Evolutionary conservation across 164 flowering plant species (phyloP).

Genomic region (Taxillus chinensis): DNA sequence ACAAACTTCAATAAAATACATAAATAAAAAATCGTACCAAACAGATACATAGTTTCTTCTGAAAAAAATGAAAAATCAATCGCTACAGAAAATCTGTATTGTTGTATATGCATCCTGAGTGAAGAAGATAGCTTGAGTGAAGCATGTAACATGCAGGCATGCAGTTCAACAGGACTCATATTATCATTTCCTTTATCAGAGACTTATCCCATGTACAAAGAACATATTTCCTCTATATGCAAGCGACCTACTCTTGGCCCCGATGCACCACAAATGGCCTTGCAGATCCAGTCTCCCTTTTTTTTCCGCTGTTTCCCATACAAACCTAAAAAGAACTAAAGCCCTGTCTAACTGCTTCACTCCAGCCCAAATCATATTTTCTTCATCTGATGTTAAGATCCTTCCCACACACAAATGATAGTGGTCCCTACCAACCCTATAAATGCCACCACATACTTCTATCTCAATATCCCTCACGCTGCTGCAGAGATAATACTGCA

Average conservation of each 20-base stretch:
- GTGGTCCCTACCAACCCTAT: conserved; percentile 16
- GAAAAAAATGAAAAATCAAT: too few species aligned
- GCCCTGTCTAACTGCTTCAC: conserved; percentile 70
- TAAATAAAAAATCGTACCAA: too few species aligned
- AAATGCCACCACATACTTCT: conserved; percentile 59
- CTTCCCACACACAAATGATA: conserved; percentile 59
- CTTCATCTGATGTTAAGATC: conserved; percentile 57
- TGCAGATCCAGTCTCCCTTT: conserved; percentile 53
- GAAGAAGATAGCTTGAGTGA: too few species aligned
- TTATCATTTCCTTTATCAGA: conserved; percentile 14
- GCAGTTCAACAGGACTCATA: too few species aligned
- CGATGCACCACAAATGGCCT: conserved; percentile 83
- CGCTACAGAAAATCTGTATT: too few species aligned
- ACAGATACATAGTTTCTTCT: too few species aligned
- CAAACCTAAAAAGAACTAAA: conserved; percentile 59
- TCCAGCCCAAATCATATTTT: conserved; percentile 46
- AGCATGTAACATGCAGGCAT: too few species aligned
- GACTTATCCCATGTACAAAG: conserved; percentile 47
- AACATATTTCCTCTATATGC: conserved; percentile 48
- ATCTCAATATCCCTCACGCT: conserved; percentile 53
- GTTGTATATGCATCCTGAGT: too few species aligned
- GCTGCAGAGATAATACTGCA: conserved; percentile 58
- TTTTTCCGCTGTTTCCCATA: conserved; percentile 66
- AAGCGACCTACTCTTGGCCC: conserved; percentile 39
- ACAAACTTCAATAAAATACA: too few species aligned